Conservation (phyloP, 164 flowering plant genomes). For the Kingdonia uniflora region DNA sequence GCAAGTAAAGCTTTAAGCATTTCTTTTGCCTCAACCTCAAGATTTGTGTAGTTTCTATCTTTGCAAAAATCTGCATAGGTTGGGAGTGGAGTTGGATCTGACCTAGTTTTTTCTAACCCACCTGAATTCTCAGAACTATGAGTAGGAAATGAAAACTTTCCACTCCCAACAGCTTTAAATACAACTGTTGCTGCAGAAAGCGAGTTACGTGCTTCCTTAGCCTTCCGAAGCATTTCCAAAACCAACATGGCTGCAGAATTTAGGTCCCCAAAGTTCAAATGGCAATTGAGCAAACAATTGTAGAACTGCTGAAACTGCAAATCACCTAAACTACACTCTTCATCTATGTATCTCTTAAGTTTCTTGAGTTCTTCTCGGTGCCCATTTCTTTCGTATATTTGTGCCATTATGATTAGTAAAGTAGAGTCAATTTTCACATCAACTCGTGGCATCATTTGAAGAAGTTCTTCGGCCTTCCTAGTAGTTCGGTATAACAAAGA, state of each 20-base stretch:
- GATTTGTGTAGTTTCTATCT: constrained; percentile 37
- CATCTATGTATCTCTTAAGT: constrained; percentile 73
- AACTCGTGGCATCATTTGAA: constrained; percentile 78
- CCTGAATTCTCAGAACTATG: constrained; percentile 15
- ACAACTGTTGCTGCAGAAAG: constrained; percentile 42
- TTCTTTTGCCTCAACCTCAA: constrained; percentile 54
- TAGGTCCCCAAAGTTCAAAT: constrained; percentile 82
- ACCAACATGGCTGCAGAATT: constrained; percentile 76
- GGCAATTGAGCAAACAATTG: constrained; percentile 78
- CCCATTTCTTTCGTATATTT: constrained; percentile 86
- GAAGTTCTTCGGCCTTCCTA: constrained; percentile 87
- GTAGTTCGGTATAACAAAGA: constrained; percentile 65
- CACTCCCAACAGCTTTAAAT: constrained; percentile 22
- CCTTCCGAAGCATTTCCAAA: constrained; percentile 72
- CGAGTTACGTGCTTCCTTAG: constrained; percentile 58
- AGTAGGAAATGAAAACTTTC: constrained; percentile 10
- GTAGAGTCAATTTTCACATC: constrained; percentile 54
- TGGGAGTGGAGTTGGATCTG: constrained; percentile 10
- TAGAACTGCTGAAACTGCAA: constrained; percentile 68
- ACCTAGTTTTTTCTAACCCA: constrained; percentile 8
- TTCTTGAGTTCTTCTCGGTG: constrained; percentile 78
- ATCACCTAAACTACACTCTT: constrained; percentile 41
- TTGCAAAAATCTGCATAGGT: constrained; percentile 47
- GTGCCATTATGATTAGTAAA: constrained; percentile 61
- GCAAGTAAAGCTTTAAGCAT: constrained; percentile 30